A percentile compares a stretch with the other conserved stretches of the same genome.
Conservation (phyloP, 257 asterid genomes). For the Solanum dulcamara region DNA sequence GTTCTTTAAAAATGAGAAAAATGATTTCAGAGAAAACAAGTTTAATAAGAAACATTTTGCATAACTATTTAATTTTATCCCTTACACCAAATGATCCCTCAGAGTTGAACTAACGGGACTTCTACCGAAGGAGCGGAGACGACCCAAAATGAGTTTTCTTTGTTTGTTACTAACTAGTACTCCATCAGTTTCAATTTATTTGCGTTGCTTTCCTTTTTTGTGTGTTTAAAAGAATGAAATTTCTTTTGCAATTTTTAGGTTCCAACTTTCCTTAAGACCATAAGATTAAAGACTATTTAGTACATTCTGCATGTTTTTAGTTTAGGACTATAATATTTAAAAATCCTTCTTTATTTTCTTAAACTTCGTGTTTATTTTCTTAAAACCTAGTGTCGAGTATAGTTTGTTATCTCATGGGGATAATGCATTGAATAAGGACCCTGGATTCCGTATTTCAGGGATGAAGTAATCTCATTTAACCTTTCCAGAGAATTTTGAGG, state of each 20-base stretch:
- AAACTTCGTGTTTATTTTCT: no score
- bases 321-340: neutral
- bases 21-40: no score
- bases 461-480: neutral
- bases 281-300: neutral
- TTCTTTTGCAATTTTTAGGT: no score
- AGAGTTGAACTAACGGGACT: neutral
- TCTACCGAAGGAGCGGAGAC: neutral
- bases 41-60: no score
- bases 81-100: neutral
- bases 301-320: neutral
- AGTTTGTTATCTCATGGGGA: neutral
- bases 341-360: fast-evolving
- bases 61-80: no score
- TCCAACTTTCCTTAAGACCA: no score
- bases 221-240: no score
- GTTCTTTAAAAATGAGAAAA: neutral
- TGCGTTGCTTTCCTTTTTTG: neutral
- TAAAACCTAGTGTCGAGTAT: neutral
- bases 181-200: no score
- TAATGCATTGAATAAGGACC: neutral
- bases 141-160: neutral
- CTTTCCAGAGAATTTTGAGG: neutral
- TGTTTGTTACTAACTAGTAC: neutral
- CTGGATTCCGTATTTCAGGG: neutral